These are phyloP conservation scores for Prototheca wickerhamii DNA, from an alignment of 163 green algal genomes.

Conservation along the genomic window DNA sequence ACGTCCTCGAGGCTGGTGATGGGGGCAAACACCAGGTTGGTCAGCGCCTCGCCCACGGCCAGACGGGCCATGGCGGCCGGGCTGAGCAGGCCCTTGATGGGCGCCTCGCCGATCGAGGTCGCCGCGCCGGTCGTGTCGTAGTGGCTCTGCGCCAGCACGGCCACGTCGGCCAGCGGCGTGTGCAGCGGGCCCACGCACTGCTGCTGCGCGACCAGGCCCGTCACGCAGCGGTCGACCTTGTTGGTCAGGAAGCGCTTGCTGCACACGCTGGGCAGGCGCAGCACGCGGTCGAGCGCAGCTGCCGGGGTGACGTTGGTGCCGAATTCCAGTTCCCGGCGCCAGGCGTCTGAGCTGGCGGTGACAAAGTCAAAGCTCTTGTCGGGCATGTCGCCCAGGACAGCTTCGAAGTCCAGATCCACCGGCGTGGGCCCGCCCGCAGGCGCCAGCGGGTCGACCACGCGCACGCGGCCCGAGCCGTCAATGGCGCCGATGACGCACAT, in stretches of 20 bases:
- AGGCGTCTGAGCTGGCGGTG: background rate
- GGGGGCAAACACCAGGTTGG: conserved; percentile 79
- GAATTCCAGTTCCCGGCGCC: conserved; percentile 41
- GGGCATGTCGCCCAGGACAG: conserved; percentile 92
- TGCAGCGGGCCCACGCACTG: conserved; percentile 93
- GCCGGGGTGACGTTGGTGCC: conserved; percentile 5
- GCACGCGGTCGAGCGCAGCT: conserved; percentile 64
- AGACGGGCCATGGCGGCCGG: conserved; percentile 89
- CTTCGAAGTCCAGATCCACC: conserved; percentile 88
- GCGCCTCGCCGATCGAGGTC: conserved; percentile 92
- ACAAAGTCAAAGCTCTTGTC: conserved; percentile 78
- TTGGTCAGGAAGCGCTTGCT: conserved; percentile 98
- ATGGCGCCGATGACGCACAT: conserved; percentile 93
- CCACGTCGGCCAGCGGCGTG: conserved; percentile 85
- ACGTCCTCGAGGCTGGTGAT: conserved; percentile 76
- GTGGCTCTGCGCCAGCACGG: conserved; percentile 83
- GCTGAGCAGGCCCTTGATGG: conserved; percentile 89
- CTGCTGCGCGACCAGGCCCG: conserved; percentile 93
- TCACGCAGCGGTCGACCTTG: conserved; percentile 94
- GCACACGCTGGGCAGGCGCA: conserved; percentile 82
- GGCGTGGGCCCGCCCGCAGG: conserved; percentile 41
- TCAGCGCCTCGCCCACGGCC: conserved; percentile 86
- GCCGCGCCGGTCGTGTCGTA: conserved; percentile 66
- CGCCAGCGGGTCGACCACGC: conserved; percentile 60
- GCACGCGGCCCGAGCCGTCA: conserved; percentile 73